Evolutionary conservation across 176 grass and related monocot genomes (phyloP), one percentile per base, ranked within the genome.

Genomic region (Hyparrhenia diplandra): DNA sequence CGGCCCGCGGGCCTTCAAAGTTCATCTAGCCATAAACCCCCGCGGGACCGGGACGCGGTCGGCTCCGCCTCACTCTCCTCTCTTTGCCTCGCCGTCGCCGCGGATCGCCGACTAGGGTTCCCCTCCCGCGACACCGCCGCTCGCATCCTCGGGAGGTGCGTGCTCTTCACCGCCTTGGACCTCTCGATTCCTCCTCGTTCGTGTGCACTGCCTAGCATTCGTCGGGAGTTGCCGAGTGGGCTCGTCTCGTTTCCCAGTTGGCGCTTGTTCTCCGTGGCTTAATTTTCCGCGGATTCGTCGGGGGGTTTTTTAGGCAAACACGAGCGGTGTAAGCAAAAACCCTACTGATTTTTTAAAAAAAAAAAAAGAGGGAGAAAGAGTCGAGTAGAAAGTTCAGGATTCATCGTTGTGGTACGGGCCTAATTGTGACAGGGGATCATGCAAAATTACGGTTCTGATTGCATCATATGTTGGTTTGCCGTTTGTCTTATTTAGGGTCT

Each of bases 21-120:
- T 55, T 55, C 5, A 8, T 32, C 4, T 2, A n/a, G 51, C 51
- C 42, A 83, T 80, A 79, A 79, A 83, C n/a, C 34, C 61, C 31
- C 36, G n/a, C n/a, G n/a, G n/a, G n/a, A n/a, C 57, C 41, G n/a
- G 59, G 27, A 64, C 27, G 39, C 24, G 37, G 10, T 32, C 72
- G 31, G 31, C 63, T 45, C 37, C 18, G 75, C 37, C 49, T 68
- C 40, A 2, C n/a, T n/a, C 31, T 78, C 66, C 51, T n/a, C 66
- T 30, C 71, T 39, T 39, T 37, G 47, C 58, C 77, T 67, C 77
- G 52, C 59, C 71, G 36, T 18, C 9, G 28, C 18, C 63, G 72
- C 12, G 60, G 35, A 17, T 58, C 42, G 60, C 60, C 81, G 67
- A 59, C 54, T 88, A 88, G 86, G 80, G 80, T 73, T 88, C 21